These are phyloP conservation scores for Eucalyptus caleyi DNA, from an alignment of 345 rosid genomes.

Conservation along the genomic window DNA sequence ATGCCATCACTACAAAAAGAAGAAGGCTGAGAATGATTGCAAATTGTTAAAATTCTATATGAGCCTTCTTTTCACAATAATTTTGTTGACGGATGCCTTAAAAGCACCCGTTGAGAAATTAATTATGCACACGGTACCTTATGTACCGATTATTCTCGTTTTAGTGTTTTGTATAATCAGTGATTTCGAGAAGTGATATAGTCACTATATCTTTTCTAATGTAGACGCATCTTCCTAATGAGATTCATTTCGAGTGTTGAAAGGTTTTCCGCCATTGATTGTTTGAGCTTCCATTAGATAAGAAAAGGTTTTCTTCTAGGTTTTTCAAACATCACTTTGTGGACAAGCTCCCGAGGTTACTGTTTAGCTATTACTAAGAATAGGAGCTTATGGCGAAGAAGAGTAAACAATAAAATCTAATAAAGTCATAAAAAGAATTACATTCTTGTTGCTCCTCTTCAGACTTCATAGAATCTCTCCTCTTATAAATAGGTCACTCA, in stretches of 20 bases:
- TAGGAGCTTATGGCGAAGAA: background rate
- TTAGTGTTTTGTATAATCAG: background rate
- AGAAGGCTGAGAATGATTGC: background rate
- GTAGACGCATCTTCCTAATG: background rate
- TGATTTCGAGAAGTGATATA: background rate
- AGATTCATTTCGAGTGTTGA: background rate
- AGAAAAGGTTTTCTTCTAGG: background rate
- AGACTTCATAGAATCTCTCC: background rate
- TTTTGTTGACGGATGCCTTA: background rate
- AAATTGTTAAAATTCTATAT: background rate
- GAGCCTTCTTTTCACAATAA: background rate
- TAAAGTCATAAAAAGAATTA: background rate
- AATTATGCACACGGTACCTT: background rate
- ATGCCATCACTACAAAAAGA: background rate
- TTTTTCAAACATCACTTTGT: background rate
- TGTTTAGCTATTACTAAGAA: background rate
- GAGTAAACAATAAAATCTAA: background rate
- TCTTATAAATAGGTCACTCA: background rate
- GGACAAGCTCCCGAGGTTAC: background rate
- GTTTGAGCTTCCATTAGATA: background rate
- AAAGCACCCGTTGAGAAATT: background rate
- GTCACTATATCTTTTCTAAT: background rate
- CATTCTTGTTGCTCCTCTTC: background rate
- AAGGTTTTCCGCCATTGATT: background rate
- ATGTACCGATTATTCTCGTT: background rate